phyloP scores from a whole-genome alignment of 805 yeast genomes.

The Candida railenensis region DNA sequence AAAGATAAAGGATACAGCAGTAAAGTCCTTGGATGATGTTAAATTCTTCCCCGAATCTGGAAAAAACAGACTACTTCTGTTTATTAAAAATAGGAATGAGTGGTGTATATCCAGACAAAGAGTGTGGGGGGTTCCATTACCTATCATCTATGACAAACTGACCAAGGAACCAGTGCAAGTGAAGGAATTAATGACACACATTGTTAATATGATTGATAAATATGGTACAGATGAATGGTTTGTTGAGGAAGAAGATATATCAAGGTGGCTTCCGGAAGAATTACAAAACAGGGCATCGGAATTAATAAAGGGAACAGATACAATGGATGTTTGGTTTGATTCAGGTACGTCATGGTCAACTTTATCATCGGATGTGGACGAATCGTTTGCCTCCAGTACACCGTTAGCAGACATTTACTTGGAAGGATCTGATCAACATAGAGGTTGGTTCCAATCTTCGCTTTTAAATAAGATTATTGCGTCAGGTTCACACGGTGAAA shows the following conservation, averaged over 20 bases:
- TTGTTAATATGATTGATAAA: conserved; percentile 54
- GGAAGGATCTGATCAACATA: conserved; percentile 98
- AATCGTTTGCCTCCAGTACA: conserved; percentile 27
- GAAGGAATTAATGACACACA: conserved; percentile 49
- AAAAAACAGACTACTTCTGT: conserved; percentile 64
- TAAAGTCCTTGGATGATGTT: conserved; percentile 59
- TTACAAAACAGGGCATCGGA: conserved; percentile 39
- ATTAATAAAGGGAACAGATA: conserved; percentile 73
- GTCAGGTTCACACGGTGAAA: conserved; percentile 41
- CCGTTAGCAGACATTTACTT: conserved; percentile 73
- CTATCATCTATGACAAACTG: conserved; percentile 62
- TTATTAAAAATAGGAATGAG: conserved; percentile 75
- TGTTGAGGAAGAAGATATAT: conserved; percentile 46
- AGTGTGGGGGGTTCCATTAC: conserved; percentile 97
- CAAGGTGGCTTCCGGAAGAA: conserved; percentile 71
- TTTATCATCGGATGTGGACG: conserved; percentile 40
- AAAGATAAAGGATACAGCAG: conserved; percentile 62
- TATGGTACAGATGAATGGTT: conserved; percentile 86
- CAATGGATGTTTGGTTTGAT: conserved; percentile 99
- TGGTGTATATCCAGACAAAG: conserved; percentile 99
- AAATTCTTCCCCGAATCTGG: conserved; percentile 76
- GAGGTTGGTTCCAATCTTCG: conserved; percentile 99
- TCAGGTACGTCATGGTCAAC: conserved; percentile 91
- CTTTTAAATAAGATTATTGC: conserved; percentile 69
- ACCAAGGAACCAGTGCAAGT: conserved; percentile 67